Conservation (phyloP, 1,284 basidiomycete genomes). For the Cutaneotrichosporon sp. region DNA sequence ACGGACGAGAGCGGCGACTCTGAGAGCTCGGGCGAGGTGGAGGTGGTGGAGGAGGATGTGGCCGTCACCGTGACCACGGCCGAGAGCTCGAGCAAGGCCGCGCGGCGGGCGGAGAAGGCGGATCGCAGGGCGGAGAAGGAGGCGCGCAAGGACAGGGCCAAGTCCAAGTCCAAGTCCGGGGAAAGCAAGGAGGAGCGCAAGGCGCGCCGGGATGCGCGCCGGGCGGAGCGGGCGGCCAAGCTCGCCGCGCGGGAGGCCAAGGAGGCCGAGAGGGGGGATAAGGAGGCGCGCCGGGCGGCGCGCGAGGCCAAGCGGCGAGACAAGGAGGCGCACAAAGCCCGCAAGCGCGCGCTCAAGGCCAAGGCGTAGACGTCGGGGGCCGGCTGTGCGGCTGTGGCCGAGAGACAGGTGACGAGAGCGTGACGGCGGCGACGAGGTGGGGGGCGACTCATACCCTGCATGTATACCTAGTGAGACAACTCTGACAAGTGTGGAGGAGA, state of each 20-base stretch:
- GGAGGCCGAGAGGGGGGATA: not conserved
- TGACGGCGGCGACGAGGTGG: too few relatives aligned
- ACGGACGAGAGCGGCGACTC: too few relatives aligned
- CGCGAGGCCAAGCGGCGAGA: not conserved
- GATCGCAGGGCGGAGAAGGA: constrained; percentile 3
- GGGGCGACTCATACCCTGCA: too few relatives aligned
- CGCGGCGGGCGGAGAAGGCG: constrained; percentile 3
- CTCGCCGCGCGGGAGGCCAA: constrained; percentile 1
- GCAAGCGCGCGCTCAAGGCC: not conserved
- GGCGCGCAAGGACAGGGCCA: not conserved
- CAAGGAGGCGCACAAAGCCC: not conserved
- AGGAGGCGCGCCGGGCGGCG: constrained; percentile 4
- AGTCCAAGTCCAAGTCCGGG: not conserved
- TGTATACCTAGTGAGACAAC: too few relatives aligned
- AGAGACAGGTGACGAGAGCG: too few relatives aligned
- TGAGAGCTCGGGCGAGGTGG: constrained; percentile 15
- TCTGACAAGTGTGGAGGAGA: too few relatives aligned
- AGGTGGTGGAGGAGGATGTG: not conserved
- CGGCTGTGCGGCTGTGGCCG: too few relatives aligned
- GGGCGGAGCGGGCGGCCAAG: constrained; percentile 1
- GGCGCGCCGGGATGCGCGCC: constrained; percentile 1
- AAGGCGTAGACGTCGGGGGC: too few relatives aligned
- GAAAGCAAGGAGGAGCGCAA: constrained; percentile 9
- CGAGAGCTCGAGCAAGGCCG: constrained; percentile 4
- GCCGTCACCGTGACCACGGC: not conserved